Percentiles rank a stretch among this genome's conserved stretches.
Conservation (phyloP, 129 eudicot genomes). For the Centaurea solstitialis region DNA sequence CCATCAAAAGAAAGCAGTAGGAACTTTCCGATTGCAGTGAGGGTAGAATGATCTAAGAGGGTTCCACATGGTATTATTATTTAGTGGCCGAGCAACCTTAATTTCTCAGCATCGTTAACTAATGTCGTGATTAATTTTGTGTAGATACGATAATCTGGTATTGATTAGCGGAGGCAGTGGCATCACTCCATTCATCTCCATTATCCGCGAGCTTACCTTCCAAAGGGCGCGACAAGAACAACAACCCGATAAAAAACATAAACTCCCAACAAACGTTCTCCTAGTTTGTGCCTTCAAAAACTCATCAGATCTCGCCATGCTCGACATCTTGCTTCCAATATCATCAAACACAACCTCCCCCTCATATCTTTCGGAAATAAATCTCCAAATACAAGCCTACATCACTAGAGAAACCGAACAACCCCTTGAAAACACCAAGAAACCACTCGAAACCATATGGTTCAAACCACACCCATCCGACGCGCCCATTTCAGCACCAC, state of each 20-base stretch:
- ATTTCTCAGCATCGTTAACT: not conserved
- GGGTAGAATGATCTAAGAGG: not conserved
- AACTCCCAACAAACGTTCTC: constrained; percentile 45
- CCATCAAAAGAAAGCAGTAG: no score
- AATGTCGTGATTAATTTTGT: not conserved
- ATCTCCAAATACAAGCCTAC: constrained; percentile 59
- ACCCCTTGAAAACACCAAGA: constrained; percentile 25
- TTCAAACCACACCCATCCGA: constrained; percentile 56
- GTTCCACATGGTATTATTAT: no score
- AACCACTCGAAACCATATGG: constrained; percentile 41
- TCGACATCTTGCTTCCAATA: constrained; percentile 66
- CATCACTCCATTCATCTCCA: constrained; percentile 65
- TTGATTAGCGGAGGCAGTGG: constrained; percentile 79
- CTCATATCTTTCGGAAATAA: constrained; percentile 37
- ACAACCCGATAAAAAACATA: constrained; percentile 27
- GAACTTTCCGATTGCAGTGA: no score
- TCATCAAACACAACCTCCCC: constrained; percentile 25
- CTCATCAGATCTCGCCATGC: constrained; percentile 59
- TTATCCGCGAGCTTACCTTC: constrained; percentile 58
- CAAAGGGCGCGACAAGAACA: constrained; percentile 30
- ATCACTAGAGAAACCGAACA: constrained; percentile 57
- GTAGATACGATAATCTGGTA: constrained; percentile 55
- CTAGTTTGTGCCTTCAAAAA: constrained; percentile 59
- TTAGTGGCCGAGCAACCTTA: no score
- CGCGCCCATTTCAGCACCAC: constrained; percentile 50